These are phyloP conservation scores for Bryum argenteum DNA, from an alignment of 225 moss, liverwort and hornwort genomes.

Conservation along the genomic window DNA sequence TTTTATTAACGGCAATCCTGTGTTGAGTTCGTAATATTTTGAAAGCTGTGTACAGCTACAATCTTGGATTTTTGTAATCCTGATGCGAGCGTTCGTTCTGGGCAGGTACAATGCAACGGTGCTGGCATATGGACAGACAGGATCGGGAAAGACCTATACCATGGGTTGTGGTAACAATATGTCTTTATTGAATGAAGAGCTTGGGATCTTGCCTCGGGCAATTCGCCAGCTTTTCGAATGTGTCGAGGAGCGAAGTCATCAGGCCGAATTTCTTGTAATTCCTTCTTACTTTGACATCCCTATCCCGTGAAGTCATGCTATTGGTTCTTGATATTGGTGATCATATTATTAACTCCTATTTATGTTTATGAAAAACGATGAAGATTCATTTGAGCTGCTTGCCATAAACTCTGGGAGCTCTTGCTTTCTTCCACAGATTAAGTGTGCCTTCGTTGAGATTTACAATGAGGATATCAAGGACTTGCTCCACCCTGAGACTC, in stretches of 20 bases:
- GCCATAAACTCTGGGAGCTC: constrained; percentile 17
- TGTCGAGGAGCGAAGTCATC: constrained; percentile 78
- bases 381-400: neutral
- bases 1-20: neutral
- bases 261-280: constrained; percentile 89
- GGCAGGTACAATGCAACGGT: constrained; percentile 92
- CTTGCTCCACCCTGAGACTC: constrained; percentile 85
- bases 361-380: neutral
- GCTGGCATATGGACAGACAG: constrained; percentile 89
- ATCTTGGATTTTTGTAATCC: constrained; percentile 16
- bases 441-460: constrained; percentile 92
- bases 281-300: constrained; percentile 20
- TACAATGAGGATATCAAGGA: constrained; percentile 97
- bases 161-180: constrained; percentile 89
- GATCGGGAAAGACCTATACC: constrained; percentile 90
- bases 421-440: constrained; percentile 54
- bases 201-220: constrained; percentile 86
- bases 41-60: constrained; percentile 6
- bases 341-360: neutral
- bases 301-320: constrained; percentile 5
- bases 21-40: neutral
- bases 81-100: constrained; percentile 30
- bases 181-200: constrained; percentile 81
- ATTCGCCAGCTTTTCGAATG: constrained; percentile 88
- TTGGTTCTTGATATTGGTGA: constrained; percentile 10